Evolutionary conservation across 331 rosid genomes (phyloP), one percentile per base, ranked within the genome.

Genomic region (Telfairia occidentalis): DNA sequence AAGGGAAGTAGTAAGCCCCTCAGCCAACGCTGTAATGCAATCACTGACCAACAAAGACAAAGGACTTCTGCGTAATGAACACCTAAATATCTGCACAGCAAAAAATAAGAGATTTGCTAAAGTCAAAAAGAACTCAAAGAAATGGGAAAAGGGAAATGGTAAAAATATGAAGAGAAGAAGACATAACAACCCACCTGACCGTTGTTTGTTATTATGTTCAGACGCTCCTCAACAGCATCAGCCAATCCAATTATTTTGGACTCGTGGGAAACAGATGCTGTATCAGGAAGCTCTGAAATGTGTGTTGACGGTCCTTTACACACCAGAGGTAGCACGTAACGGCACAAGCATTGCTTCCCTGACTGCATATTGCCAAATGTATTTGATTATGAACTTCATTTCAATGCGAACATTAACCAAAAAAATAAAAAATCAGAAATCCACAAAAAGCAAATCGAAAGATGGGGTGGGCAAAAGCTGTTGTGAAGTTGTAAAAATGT

Each of bases 321-420:
- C 82, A 91, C 80, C 81, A 90, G 79, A 79, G 98, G 98, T 76
- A 91, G 84, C 72, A 71, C 71, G 74, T 89, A 94, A 82, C 82
- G 84, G 84, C 98, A 94, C 70, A 91, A 83, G 86, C 97, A 91
- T 82, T 89, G 97, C 84, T 91, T 89, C 81, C 98, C 98, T 28
- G 98, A 91, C 98, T 91, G 87, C 81, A 76, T 37, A 61, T 60
- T 21, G 34, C 38, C 19, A 34, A 43, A 55, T 24, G 38, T 26
- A 42, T 3, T 16, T 69, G 29, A 65, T 69, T n/a, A 40, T 43
- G 9, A 49, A 23, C 35, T 63, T 34, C 26, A 61, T 26, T 32
- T 61, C 37, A 35, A 9, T 19, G 18, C n/a, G 21, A 46, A 42
- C 28, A 1, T 59, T 37, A 38, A 19, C 42, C 9, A 55, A 13